Conservation (phyloP, 164 flowering plant genomes). For the Stephania cephalantha region DNA sequence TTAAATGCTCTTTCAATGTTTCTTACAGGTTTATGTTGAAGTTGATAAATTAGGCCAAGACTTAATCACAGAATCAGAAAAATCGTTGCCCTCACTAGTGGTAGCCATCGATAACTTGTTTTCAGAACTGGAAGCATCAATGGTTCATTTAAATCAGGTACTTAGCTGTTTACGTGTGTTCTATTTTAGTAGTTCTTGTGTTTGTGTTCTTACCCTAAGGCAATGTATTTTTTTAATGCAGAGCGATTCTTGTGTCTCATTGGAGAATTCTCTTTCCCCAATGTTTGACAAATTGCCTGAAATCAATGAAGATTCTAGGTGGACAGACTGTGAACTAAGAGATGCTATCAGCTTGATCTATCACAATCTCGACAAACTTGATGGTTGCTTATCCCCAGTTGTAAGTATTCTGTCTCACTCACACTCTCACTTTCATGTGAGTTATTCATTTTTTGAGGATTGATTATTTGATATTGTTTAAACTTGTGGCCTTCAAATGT, state of each 20-base stretch:
- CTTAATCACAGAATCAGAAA: constrained; percentile 51
- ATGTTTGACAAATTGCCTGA: constrained; percentile 67
- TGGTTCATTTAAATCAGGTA: constrained; percentile 53
- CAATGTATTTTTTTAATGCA: constrained; percentile 27
- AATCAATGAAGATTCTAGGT: constrained; percentile 61
- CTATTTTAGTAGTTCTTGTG: background rate
- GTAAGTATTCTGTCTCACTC: constrained; percentile 40
- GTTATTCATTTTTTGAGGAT: too few species aligned
- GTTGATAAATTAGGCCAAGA: constrained; percentile 62
- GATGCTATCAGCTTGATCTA: constrained; percentile 67
- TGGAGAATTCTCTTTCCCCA: constrained; percentile 35
- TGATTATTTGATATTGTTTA: too few species aligned
- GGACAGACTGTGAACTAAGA: constrained; percentile 62
- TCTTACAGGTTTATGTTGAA: constrained; percentile 59
- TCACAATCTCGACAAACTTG: constrained; percentile 62
- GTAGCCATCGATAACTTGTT: constrained; percentile 52
- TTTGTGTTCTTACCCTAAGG: background rate
- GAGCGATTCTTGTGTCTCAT: constrained; percentile 43
- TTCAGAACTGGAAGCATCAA: constrained; percentile 57
- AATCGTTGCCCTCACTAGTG: constrained; percentile 52
- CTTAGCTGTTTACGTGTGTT: background rate
- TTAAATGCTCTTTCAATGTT: constrained; percentile 5
- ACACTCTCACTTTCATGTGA: background rate
- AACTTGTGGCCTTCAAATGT: too few species aligned
- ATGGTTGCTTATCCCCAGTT: constrained; percentile 47